Evolutionary conservation across 139 green algal species (phyloP).

Genomic region (Raphidocelis subcapitata): DNA sequence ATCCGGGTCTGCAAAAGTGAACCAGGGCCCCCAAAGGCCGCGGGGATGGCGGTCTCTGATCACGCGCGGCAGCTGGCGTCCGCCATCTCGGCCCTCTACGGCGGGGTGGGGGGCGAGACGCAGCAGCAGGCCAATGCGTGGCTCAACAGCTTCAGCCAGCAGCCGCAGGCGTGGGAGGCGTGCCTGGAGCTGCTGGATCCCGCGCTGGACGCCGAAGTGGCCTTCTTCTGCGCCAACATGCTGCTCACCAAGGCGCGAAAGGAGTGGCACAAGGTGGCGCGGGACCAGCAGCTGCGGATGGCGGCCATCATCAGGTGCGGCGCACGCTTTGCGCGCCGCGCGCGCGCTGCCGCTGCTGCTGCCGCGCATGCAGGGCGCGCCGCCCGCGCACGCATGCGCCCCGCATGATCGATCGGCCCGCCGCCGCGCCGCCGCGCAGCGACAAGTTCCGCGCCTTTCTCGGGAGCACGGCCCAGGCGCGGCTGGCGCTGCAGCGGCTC

Average conservation of each 20-base stretch:
- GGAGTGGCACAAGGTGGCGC: slow-evolving; percentile 49
- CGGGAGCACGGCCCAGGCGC: not conserved
- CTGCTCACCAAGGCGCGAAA: slow-evolving; percentile 52
- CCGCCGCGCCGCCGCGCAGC: too few species aligned
- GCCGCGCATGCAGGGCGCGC: too few species aligned
- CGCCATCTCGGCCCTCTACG: slow-evolving; percentile 49
- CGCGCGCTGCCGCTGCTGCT: too few species aligned
- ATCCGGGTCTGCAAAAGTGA: too few species aligned
- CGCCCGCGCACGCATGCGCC: too few species aligned
- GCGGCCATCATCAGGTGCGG: slow-evolving; percentile 18
- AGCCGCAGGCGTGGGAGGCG: slow-evolving; percentile 46
- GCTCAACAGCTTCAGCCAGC: slow-evolving; percentile 44
- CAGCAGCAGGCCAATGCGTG: slow-evolving; percentile 51
- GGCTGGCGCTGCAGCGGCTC: slow-evolving; percentile 28
- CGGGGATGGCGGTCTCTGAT: too few species aligned
- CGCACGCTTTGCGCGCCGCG: too few species aligned
- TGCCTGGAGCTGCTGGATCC: slow-evolving; percentile 40
- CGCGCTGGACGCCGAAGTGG: slow-evolving; percentile 29
- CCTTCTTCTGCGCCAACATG: slow-evolving; percentile 63
- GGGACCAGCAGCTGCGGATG: slow-evolving; percentile 26
- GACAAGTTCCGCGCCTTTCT: slow-evolving; percentile 14
- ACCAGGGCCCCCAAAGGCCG: too few species aligned
- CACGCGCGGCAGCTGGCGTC: too few species aligned
- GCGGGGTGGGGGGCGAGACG: slow-evolving; percentile 1
- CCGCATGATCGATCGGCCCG: too few species aligned